Percentiles rank a stretch among this genome's conserved stretches.
Conservation (phyloP, 345 rosid species). For the Rhizophora mangle region DNA sequence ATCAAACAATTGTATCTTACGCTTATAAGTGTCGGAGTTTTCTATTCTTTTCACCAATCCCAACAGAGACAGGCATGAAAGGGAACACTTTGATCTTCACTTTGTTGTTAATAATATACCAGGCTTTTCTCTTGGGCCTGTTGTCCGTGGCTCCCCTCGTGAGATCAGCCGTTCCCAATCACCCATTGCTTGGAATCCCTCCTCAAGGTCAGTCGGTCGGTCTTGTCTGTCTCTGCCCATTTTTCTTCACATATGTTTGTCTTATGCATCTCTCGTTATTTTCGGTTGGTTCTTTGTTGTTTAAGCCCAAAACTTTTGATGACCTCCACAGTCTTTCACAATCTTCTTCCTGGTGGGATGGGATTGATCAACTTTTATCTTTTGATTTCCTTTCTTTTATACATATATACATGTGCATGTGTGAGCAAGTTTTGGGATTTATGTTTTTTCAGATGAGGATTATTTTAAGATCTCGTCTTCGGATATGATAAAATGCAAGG, state of each 20-base stretch:
- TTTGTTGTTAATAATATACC: constrained; percentile 4
- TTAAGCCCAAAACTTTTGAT: too few relatives aligned
- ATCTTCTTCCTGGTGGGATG: too few relatives aligned
- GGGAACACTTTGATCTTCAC: constrained; percentile 15
- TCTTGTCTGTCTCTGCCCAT: background rate
- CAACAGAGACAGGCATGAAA: constrained; percentile 34
- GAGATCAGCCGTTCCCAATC: constrained; percentile 44
- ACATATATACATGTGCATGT: background rate
- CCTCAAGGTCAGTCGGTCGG: constrained; percentile 57
- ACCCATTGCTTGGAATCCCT: constrained; percentile 75
- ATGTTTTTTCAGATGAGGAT: constrained; percentile 53
- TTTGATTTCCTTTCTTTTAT: background rate
- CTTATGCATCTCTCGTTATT: too few relatives aligned
- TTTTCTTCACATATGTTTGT: background rate
- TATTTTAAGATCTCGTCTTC: constrained; percentile 60
- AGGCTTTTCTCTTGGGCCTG: constrained; percentile 20
- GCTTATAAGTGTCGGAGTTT: too few relatives aligned
- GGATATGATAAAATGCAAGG: constrained; percentile 59
- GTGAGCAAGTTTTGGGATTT: background rate
- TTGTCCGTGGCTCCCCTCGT: constrained; percentile 25
- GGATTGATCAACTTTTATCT: too few relatives aligned
- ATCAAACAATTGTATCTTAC: too few relatives aligned
- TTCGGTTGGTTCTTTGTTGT: too few relatives aligned
- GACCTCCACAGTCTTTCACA: too few relatives aligned
- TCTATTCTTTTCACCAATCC: too few relatives aligned